Evolutionary conservation across 495 filamentous ascomycete species (phyloP).

Genomic region (Poronia punctata): DNA sequence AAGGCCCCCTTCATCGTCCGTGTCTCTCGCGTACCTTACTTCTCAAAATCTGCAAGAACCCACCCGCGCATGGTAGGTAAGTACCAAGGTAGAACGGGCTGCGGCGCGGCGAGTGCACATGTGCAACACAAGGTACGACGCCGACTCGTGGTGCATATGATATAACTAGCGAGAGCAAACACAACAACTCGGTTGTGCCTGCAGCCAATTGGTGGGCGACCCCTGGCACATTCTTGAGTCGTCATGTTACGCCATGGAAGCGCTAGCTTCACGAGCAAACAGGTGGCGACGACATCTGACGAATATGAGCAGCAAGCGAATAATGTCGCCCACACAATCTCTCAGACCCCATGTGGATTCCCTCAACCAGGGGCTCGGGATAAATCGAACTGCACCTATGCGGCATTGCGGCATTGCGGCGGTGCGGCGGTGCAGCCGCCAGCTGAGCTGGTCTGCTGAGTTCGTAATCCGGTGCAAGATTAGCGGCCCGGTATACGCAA

Average conservation of each 20-base stretch:
- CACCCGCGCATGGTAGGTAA: no score
- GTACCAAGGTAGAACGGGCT: constrained; percentile 21
- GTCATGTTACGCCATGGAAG: constrained; percentile 10
- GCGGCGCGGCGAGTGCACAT: constrained; percentile 3
- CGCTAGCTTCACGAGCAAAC: constrained; percentile 2
- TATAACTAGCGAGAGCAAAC: no score
- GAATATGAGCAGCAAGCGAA: no score
- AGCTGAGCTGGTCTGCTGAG: constrained; percentile 1
- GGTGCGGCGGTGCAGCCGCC: no score
- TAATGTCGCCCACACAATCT: neutral
- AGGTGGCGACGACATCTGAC: no score
- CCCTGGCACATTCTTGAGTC: constrained; percentile 10
- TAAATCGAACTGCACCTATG: constrained; percentile 1
- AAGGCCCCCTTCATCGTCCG: no score
- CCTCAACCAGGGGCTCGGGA: constrained; percentile 5
- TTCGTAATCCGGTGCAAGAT: no score
- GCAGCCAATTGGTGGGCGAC: constrained; percentile 21
- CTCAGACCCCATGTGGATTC: neutral
- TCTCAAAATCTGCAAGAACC: no score
- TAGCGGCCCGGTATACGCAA: no score
- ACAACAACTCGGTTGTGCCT: constrained; percentile 25
- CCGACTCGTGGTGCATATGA: constrained; percentile 17
- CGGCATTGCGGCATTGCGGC: no score
- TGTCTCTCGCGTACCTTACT: constrained; percentile 23
- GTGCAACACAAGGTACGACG: constrained; percentile 19